Evolutionary conservation across 2,329 filamentous ascomycete genomes (phyloP).

Genomic region (Thielaviopsis populi): DNA sequence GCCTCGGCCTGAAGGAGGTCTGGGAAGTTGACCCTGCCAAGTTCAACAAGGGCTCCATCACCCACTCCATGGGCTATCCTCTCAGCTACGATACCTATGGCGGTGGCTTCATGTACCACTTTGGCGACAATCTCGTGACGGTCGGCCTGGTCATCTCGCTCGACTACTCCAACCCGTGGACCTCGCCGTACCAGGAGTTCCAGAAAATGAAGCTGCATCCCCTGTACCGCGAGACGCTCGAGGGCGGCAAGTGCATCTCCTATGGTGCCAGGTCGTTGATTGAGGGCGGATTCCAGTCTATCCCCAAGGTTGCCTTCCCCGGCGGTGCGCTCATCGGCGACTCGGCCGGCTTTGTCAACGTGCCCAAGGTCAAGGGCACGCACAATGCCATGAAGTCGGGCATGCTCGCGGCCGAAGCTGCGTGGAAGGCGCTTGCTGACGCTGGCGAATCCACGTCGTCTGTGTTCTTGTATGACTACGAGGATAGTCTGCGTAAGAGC

Average conservation of each 20-base stretch:
- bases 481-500: slow-evolving; percentile 71
- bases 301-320: slow-evolving; percentile 92
- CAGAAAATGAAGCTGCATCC: slow-evolving; percentile 98
- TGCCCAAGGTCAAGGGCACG: slow-evolving; percentile 96
- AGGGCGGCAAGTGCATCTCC: slow-evolving; percentile 93
- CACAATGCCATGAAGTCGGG: slow-evolving; percentile 97
- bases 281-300: slow-evolving; percentile 94
- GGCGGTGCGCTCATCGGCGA: slow-evolving; percentile 92
- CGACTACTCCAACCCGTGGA: slow-evolving; percentile 93
- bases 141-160: slow-evolving; percentile 83
- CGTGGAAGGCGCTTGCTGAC: slow-evolving; percentile 57
- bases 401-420: slow-evolving; percentile 87
- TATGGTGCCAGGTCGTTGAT: slow-evolving; percentile 85
- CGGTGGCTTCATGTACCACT: slow-evolving; percentile 99
- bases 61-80: slow-evolving; percentile 87
- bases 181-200: slow-evolving; percentile 90
- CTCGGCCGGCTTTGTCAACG: slow-evolving; percentile 90
- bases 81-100: slow-evolving; percentile 81
- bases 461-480: slow-evolving; percentile 89
- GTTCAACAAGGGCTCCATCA: slow-evolving; percentile 71
- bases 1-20: slow-evolving; percentile 85
- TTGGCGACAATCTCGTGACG: slow-evolving; percentile 89
- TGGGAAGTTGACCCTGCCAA: slow-evolving; percentile 94
- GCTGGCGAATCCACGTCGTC: slow-evolving; percentile 42
- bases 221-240: slow-evolving; percentile 70